These are phyloP conservation scores for Fusarium tanahbumbuense DNA, from an alignment of 2,329 filamentous ascomycete species.

Conservation along the genomic window DNA sequence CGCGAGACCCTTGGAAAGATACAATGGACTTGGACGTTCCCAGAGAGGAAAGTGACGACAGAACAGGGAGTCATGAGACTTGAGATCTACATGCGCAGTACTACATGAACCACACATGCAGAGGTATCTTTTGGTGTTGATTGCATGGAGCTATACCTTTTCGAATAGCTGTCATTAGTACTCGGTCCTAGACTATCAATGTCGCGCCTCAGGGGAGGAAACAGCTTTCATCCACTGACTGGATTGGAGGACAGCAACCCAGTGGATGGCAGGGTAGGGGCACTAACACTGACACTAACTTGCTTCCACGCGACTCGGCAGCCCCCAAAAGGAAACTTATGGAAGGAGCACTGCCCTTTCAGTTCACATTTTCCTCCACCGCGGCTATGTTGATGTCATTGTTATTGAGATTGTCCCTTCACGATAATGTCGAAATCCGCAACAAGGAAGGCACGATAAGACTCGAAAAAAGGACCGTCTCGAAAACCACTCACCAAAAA, in stretches of 20 bases:
- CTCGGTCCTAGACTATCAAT: slow-evolving; percentile 11
- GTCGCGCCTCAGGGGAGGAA: slow-evolving; percentile 16
- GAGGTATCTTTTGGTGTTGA: slow-evolving; percentile 14
- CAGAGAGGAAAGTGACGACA: slow-evolving; percentile 45
- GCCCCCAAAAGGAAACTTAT: slow-evolving; percentile 24
- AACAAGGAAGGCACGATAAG: slow-evolving; percentile 3
- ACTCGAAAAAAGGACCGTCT: not conserved
- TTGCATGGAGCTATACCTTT: slow-evolving; percentile 14
- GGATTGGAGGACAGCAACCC: slow-evolving; percentile 19
- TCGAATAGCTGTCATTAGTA: slow-evolving; percentile 10
- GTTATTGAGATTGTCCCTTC: slow-evolving; percentile 32
- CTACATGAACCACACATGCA: not conserved
- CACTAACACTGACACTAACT: slow-evolving; percentile 18
- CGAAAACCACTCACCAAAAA: slow-evolving; percentile 23
- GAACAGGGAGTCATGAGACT: slow-evolving; percentile 40
- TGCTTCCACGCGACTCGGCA: slow-evolving; percentile 34
- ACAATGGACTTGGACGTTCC: slow-evolving; percentile 12
- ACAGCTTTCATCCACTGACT: slow-evolving; percentile 15
- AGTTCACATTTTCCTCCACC: slow-evolving; percentile 1
- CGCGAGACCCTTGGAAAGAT: slow-evolving; percentile 33
- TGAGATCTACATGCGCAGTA: slow-evolving; percentile 32
- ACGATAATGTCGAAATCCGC: not conserved
- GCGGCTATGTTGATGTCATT: slow-evolving; percentile 29
- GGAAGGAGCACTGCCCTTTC: slow-evolving; percentile 9
- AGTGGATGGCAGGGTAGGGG: not conserved